phyloP scores from a whole-genome alignment of 75 land plant species.

The Picea sitchensis region DNA sequence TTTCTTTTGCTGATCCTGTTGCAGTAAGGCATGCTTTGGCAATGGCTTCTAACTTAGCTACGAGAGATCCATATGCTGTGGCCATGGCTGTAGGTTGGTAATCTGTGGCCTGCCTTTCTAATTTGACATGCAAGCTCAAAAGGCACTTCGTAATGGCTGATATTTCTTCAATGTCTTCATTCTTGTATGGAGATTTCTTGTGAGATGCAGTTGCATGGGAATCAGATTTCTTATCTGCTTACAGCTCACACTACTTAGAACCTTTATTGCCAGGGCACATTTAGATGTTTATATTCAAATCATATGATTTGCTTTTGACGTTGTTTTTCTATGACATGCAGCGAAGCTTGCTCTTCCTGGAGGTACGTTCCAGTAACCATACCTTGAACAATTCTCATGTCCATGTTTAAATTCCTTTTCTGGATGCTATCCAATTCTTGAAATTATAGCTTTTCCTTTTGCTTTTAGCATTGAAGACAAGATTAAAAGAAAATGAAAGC shows the following conservation, averaged over 20 bases:
- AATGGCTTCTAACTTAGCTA: constrained; percentile 81
- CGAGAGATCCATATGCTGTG: constrained; percentile 87
- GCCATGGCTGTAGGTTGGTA: constrained; percentile 90
- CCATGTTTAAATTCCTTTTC: not conserved
- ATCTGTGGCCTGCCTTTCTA: not conserved
- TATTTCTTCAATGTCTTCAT: not conserved
- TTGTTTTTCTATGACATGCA: constrained; percentile 38
- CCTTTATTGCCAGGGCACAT: not conserved
- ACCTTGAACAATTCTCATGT: not conserved
- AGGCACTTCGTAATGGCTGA: not conserved
- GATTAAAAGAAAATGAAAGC: not conserved
- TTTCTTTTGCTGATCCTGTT: constrained; percentile 94
- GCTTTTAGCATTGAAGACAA: not conserved
- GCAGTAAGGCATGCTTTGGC: constrained; percentile 94
- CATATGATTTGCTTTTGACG: not conserved
- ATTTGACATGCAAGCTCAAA: not conserved
- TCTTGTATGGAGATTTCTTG: constrained; percentile 6
- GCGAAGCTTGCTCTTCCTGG: constrained; percentile 79
- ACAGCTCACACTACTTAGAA: not conserved
- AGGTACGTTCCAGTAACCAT: constrained; percentile 42
- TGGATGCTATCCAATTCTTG: not conserved
- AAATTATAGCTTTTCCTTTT: not conserved
- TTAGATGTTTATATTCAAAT: constrained; percentile 2
- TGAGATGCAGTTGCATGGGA: not conserved
- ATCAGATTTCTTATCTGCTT: not conserved